Evolutionary conservation across 768 basidiomycete species (phyloP).

Genomic region (Fomitopsis serialis): DNA sequence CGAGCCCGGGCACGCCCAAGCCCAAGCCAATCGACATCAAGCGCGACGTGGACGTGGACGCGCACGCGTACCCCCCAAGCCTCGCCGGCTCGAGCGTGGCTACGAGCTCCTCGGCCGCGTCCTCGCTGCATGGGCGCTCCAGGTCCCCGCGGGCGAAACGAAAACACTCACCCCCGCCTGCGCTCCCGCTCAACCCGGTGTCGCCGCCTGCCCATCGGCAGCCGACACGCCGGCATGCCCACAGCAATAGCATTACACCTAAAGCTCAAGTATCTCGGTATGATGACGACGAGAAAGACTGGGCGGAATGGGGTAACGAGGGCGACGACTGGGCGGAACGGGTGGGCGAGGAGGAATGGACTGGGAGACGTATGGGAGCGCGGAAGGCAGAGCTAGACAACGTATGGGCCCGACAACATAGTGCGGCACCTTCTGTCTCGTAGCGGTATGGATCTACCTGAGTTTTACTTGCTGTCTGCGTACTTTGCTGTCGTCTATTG

Average conservation of each 20-base stretch:
- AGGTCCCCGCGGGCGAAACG: background rate
- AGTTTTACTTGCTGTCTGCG: background rate
- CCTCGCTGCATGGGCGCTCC: background rate
- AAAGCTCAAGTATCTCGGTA: background rate
- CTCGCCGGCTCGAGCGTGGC: constrained; percentile 22
- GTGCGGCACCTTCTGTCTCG: background rate
- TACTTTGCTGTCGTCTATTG: background rate
- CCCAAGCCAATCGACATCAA: constrained; percentile 18
- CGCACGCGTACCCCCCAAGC: constrained; percentile 63
- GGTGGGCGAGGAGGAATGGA: constrained; percentile 44
- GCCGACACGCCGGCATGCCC: background rate
- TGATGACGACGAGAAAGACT: constrained; percentile 24
- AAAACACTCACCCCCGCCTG: constrained; percentile 1
- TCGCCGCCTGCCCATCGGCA: background rate
- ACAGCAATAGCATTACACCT: background rate
- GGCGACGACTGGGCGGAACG: constrained; percentile 48
- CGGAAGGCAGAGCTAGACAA: constrained; percentile 28
- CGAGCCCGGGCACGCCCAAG: constrained; percentile 19
- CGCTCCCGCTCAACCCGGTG: background rate
- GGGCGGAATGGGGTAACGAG: constrained; percentile 39
- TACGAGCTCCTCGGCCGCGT: background rate
- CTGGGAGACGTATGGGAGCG: constrained; percentile 33
- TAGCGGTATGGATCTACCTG: background rate
- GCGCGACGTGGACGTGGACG: constrained; percentile 24
- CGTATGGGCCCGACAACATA: constrained; percentile 18